These are phyloP conservation scores for Alnus glutinosa DNA, from an alignment of 306 rosid species.

Conservation along the genomic window DNA sequence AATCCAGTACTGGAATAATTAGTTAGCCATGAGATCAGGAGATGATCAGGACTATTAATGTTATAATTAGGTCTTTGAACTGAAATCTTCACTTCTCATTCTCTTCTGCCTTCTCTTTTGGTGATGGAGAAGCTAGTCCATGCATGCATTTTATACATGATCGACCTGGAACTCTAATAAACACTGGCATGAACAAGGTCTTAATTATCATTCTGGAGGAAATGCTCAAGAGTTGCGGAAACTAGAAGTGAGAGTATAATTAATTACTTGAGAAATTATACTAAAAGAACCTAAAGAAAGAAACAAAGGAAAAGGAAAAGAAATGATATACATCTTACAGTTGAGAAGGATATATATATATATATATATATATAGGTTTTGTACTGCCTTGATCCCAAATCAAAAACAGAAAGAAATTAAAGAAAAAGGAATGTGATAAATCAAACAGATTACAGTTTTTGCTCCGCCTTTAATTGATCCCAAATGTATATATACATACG, in stretches of 20 bases:
- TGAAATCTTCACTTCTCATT: neutral
- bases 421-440: neutral
- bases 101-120: neutral
- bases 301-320: neutral
- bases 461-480: neutral
- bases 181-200: too few relatives aligned
- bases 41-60: neutral
- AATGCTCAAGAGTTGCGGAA: neutral
- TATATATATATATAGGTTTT: neutral
- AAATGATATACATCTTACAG: too few relatives aligned
- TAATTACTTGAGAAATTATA: neutral
- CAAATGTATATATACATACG: neutral
- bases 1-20: neutral
- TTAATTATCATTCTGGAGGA: neutral
- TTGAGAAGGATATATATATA: neutral
- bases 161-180: too few relatives aligned
- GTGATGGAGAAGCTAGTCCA: too few relatives aligned
- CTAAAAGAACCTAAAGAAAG: neutral
- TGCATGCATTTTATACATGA: too few relatives aligned
- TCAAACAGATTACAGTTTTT: neutral
- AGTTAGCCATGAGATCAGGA: neutral
- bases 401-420: neutral
- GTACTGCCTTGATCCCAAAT: slow-evolving; percentile 5
- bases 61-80: neutral
- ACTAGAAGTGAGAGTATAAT: neutral